Conservation (phyloP, 805 yeast genomes). For the Wickerhamomyces chambardii region DNA sequence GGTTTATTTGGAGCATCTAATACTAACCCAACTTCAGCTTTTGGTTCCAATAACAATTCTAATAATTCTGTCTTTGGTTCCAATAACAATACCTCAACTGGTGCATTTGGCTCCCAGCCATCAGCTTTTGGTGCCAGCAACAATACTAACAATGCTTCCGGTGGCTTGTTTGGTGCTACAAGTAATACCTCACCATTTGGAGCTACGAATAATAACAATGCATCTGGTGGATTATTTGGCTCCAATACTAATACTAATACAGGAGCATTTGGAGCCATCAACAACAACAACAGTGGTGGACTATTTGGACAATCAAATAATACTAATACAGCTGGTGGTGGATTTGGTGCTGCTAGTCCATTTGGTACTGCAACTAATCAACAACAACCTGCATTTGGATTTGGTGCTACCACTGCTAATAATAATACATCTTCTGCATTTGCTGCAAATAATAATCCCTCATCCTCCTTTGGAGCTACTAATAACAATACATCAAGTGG, state of each 20-base stretch:
- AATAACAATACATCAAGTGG: slow-evolving; percentile 7
- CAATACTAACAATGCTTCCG: slow-evolving; percentile 12
- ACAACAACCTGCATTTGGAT: slow-evolving; percentile 1
- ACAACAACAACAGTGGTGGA: slow-evolving; percentile 14
- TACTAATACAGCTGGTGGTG: slow-evolving; percentile 18
- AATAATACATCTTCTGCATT: slow-evolving; percentile 5
- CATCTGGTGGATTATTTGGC: slow-evolving; percentile 23
- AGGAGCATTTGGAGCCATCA: slow-evolving; percentile 19
- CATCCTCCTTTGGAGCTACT: slow-evolving; percentile 15
- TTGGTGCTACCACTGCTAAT: no score
- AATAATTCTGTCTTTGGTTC: slow-evolving; percentile 32
- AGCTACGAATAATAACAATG: slow-evolving; percentile 9
- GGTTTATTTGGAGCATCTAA: slow-evolving; percentile 22
- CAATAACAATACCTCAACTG: slow-evolving; percentile 14
- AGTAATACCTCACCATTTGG: slow-evolving; percentile 23
- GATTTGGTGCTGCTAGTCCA: slow-evolving; percentile 6
- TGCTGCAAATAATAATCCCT: slow-evolving; percentile 7
- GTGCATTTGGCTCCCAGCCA: no score
- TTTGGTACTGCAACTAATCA: slow-evolving; percentile 29
- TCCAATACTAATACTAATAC: slow-evolving; percentile 5
- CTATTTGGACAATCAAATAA: slow-evolving; percentile 19
- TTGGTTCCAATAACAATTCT: slow-evolving; percentile 19
- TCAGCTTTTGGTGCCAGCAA: slow-evolving; percentile 30
- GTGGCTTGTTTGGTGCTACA: slow-evolving; percentile 33
- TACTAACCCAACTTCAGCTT: neutral